Evolutionary conservation across 768 basidiomycete species (phyloP), one percentile per base, ranked within the genome.

Genomic region (Chalciporus chontae): DNA sequence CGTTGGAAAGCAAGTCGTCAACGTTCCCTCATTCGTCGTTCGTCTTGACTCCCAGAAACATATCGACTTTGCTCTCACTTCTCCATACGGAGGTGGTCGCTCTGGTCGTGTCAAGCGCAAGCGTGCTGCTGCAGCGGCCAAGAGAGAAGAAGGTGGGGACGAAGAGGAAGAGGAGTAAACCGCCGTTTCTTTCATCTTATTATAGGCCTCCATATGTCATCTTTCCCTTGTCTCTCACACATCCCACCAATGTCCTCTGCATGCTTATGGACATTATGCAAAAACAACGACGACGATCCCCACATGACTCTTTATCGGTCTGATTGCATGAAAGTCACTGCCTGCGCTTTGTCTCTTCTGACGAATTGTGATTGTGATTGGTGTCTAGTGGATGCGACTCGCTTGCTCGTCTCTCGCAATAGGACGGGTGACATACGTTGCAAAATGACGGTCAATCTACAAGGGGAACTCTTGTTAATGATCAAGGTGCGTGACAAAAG

Each of bases 11-110:
- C 96, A 99, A 74, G 91, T 97, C 56, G 96, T 99, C 77, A 94
- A 96, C 74, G 90, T 97, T 48, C 95, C 95, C 17, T 97, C 94
- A 3, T 98, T 98, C 71, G 90, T 97, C 68, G 95, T 99, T 62
- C 93, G 96, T 74, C 88, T 98, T 61, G 96, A 97, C 79, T 95
- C 93, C 53, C 94, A 97, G 81, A 98, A 98, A 69, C 96, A 99
- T 82, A 95, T 99, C 70, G 96, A 99, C 82, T 99, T 97, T 69
- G 88, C 95, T 40, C 85, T 94, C 61, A 94, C 88, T 51, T 96
- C 94, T 55, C 94, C 95, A 49, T 95, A 91, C 66, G 95, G 94
- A 68, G 95, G 95, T 65, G 94, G 89, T 60, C 85, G 89, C 53
- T 77, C 90, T 55, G 94, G 94, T 62, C 95, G 95, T 60, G 93